Conservation (phyloP, 2,329 filamentous ascomycete species). For the Cryphonectria japonica region DNA sequence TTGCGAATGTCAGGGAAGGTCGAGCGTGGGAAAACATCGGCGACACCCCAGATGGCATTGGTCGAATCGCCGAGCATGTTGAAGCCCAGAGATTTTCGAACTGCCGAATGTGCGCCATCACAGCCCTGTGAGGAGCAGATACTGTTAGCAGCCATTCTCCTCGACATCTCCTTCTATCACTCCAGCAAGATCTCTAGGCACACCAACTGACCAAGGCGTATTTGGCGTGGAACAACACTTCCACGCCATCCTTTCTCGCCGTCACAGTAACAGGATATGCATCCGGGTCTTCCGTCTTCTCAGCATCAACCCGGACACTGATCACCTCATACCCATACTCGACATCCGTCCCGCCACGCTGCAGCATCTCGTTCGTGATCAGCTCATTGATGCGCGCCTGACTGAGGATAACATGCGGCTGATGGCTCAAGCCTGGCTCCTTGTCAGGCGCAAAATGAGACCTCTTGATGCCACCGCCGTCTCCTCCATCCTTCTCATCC, state of each 20-base stretch:
- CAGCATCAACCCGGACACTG: slow-evolving; percentile 53
- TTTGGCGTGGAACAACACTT: slow-evolving; percentile 49
- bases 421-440: slow-evolving; percentile 54
- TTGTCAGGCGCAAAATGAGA: slow-evolving; percentile 57
- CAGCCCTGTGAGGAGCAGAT: slow-evolving; percentile 37
- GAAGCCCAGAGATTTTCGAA: slow-evolving; percentile 55
- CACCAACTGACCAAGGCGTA: slow-evolving; percentile 52
- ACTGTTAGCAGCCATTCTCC: no score
- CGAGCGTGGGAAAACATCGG: slow-evolving; percentile 59
- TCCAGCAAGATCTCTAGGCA: slow-evolving; percentile 14
- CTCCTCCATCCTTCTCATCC: background rate
- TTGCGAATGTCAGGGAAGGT: slow-evolving; percentile 66
- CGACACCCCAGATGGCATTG: slow-evolving; percentile 61
- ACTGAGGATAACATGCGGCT: slow-evolving; percentile 60
- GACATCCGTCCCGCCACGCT: slow-evolving; percentile 43
- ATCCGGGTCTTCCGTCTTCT: slow-evolving; percentile 39
- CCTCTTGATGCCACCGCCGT: slow-evolving; percentile 46
- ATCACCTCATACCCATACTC: slow-evolving; percentile 59
- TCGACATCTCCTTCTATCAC: background rate
- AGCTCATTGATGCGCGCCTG: slow-evolving; percentile 59
- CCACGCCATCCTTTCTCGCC: slow-evolving; percentile 45
- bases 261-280: slow-evolving; percentile 50
- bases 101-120: slow-evolving; percentile 55
- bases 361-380: slow-evolving; percentile 56
- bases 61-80: slow-evolving; percentile 63